Percentiles rank a stretch among this genome's conserved stretches.
phyloP scores from a whole-genome alignment of 1,139 yeast genomes.

The Yamadazyma mexicana region DNA sequence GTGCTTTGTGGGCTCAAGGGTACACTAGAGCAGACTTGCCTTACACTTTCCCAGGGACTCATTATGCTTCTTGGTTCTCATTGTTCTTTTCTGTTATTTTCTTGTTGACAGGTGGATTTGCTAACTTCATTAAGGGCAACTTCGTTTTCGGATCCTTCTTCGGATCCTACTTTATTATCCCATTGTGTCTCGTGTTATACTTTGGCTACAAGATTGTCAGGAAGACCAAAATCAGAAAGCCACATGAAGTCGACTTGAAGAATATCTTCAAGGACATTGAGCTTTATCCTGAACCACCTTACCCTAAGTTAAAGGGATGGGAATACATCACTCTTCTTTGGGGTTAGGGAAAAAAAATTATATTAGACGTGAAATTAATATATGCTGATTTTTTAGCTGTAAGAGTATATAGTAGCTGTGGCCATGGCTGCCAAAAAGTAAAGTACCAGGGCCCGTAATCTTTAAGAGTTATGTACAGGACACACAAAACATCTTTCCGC shows the following conservation, averaged over 20 bases:
- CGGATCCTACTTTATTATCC: slow-evolving; percentile 39
- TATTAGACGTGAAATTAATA: too few species aligned
- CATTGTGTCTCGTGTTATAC: slow-evolving; percentile 26
- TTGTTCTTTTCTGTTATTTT: slow-evolving; percentile 31
- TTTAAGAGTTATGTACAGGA: too few species aligned
- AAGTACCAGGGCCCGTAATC: too few species aligned
- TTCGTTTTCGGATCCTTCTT: slow-evolving; percentile 34
- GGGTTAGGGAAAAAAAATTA: slow-evolving; percentile 11
- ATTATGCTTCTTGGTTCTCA: slow-evolving; percentile 35
- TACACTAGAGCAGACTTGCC: slow-evolving; percentile 36
- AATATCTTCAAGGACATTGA: slow-evolving; percentile 33
- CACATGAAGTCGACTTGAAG: slow-evolving; percentile 34
- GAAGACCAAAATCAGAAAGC: slow-evolving; percentile 24
- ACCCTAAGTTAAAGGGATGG: slow-evolving; percentile 27
- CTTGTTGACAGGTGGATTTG: slow-evolving; percentile 41
- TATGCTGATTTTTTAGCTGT: too few species aligned
- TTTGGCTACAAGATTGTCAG: slow-evolving; percentile 29
- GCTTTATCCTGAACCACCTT: slow-evolving; percentile 39
- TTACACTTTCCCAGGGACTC: slow-evolving; percentile 26
- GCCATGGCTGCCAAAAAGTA: too few species aligned
- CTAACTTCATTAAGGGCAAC: slow-evolving; percentile 35
- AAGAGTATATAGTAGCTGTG: too few species aligned
- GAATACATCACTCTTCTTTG: slow-evolving; percentile 23
- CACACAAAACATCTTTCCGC: background rate
- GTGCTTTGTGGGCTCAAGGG: slow-evolving; percentile 33